Evolutionary conservation across 2,329 filamentous ascomycete genomes (phyloP).

Genomic region (Plenodomus biglobosus): DNA sequence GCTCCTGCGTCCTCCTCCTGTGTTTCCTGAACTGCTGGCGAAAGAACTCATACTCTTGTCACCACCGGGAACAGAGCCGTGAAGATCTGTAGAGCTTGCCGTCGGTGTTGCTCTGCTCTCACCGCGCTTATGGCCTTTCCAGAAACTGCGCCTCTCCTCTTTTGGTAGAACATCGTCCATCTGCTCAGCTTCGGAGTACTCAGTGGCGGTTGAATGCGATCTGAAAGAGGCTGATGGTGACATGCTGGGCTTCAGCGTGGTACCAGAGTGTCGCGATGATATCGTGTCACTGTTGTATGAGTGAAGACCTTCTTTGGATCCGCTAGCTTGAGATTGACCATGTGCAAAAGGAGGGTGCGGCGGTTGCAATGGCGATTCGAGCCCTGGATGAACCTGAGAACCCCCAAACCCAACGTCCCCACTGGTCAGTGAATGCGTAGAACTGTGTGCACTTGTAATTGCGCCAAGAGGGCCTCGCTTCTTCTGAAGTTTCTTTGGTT

Average conservation of each 20-base stretch:
- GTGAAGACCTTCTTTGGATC: slow-evolving; percentile 31
- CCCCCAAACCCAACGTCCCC: slow-evolving; percentile 21
- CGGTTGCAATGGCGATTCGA: slow-evolving; percentile 38
- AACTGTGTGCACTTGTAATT: slow-evolving; percentile 88
- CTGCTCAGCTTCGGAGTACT: slow-evolving; percentile 78
- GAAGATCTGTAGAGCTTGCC: slow-evolving; percentile 40
- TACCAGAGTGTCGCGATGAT: slow-evolving; percentile 51
- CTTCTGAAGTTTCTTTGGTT: slow-evolving; percentile 90
- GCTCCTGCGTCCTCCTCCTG: slow-evolving; percentile 32
- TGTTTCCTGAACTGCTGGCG: slow-evolving; percentile 36
- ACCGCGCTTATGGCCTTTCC: slow-evolving; percentile 61
- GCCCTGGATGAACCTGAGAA: slow-evolving; percentile 10
- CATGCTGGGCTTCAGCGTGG: slow-evolving; percentile 63
- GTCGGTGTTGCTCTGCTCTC: slow-evolving; percentile 41
- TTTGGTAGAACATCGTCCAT: slow-evolving; percentile 57
- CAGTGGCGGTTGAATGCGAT: slow-evolving; percentile 69
- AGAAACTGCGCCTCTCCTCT: slow-evolving; percentile 66
- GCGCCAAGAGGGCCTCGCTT: slow-evolving; percentile 71
- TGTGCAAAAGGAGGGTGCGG: slow-evolving; percentile 33
- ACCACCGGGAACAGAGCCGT: slow-evolving; percentile 40
- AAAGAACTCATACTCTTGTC: slow-evolving; percentile 47
- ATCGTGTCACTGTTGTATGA: slow-evolving; percentile 36
- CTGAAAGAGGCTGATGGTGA: slow-evolving; percentile 78
- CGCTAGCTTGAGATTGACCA: slow-evolving; percentile 28
- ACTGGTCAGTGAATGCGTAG: slow-evolving; percentile 70